Conservation (phyloP, 768 basidiomycete species). For the Boletus sp. region DNA sequence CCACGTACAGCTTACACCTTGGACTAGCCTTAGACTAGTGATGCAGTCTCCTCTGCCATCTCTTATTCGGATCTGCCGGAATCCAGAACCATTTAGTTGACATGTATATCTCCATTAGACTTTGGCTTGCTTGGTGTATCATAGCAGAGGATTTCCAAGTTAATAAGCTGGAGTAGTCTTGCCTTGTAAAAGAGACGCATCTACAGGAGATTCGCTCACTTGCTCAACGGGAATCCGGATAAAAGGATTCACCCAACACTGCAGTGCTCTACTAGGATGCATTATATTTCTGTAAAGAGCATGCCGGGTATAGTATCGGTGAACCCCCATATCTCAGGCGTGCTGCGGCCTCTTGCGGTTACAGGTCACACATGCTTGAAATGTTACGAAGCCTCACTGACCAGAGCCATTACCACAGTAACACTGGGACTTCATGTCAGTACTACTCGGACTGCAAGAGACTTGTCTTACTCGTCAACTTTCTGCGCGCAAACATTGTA, state of each 20-base stretch:
- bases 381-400: constrained; percentile 54
- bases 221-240: not conserved
- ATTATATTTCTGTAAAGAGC: not conserved
- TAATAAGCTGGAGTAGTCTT: constrained; percentile 6
- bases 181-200: not conserved
- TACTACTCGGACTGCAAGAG: not conserved
- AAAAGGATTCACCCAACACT: not conserved
- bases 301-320: not conserved
- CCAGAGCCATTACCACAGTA: constrained; percentile 65
- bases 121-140: constrained; percentile 27
- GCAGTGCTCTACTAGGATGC: not conserved
- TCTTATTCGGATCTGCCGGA: constrained; percentile 16
- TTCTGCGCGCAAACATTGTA: constrained; percentile 45
- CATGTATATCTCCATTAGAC: constrained; percentile 24
- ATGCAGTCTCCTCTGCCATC: constrained; percentile 3
- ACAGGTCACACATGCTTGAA: not conserved
- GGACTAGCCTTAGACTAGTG: constrained; percentile 6
- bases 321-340: not conserved
- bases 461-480: constrained; percentile 65
- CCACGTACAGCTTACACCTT: constrained; percentile 6
- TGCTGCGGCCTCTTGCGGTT: no score
- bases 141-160: constrained; percentile 22
- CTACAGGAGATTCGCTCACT: not conserved
- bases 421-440: constrained; percentile 44
- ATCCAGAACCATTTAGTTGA: constrained; percentile 22